These are phyloP conservation scores for Vigna hirtella DNA, from an alignment of 306 rosid species.

Conservation along the genomic window DNA sequence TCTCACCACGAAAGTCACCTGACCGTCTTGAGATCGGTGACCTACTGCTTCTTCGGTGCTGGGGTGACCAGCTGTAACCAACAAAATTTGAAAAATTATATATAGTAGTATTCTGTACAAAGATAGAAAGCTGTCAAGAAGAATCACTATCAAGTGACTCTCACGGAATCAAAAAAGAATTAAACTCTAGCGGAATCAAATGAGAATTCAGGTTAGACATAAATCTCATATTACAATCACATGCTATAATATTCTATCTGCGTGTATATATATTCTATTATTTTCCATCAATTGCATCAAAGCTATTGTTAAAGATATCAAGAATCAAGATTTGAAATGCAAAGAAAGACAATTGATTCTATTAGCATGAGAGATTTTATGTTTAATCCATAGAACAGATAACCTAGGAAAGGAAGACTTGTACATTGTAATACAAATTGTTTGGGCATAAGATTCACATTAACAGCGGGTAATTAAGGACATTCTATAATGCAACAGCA, in stretches of 20 bases:
- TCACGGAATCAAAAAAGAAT: no score
- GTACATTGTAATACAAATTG: slow-evolving; percentile 19
- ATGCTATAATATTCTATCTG: no score
- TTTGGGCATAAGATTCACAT: slow-evolving; percentile 14
- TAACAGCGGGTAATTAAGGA: slow-evolving; percentile 30
- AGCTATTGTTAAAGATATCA: slow-evolving; percentile 7
- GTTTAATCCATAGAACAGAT: slow-evolving; percentile 37
- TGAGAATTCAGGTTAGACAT: no score
- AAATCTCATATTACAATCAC: no score
- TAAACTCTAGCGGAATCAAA: no score
- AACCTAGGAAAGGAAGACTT: slow-evolving; percentile 16
- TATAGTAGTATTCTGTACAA: slow-evolving; percentile 25
- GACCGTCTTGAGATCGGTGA: slow-evolving; percentile 76
- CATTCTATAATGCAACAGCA: slow-evolving; percentile 38
- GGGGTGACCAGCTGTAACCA: slow-evolving; percentile 80
- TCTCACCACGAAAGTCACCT: slow-evolving; percentile 61
- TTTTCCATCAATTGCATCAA: no score
- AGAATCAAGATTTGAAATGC: slow-evolving; percentile 20
- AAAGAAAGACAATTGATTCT: slow-evolving; percentile 29
- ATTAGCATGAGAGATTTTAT: slow-evolving; percentile 24
- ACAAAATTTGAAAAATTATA: slow-evolving; percentile 37
- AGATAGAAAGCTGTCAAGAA: not conserved
- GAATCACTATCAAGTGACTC: no score
- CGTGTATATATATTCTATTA: no score
- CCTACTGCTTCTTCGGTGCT: slow-evolving; percentile 79